These are phyloP conservation scores for Baorangia bicolor DNA, from an alignment of 768 basidiomycete species.

Conservation along the genomic window DNA sequence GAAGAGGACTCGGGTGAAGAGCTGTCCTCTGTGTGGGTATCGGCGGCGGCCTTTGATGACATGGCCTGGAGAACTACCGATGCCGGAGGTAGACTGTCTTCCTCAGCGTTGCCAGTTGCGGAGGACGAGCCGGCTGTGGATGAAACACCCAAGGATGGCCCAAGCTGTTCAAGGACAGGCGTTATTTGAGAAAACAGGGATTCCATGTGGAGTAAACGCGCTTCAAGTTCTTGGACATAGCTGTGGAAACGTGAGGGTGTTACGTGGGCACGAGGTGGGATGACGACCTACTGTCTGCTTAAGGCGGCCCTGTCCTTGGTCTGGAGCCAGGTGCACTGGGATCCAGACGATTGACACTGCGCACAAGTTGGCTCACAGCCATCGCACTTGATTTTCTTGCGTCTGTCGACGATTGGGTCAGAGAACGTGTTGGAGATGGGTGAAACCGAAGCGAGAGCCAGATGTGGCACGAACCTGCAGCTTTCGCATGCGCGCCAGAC, in stretches of 20 bases:
- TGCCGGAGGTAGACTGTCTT: conserved; percentile 23
- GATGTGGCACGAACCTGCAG: conserved; percentile 61
- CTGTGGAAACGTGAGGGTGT: conserved; percentile 39
- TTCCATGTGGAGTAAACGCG: conserved; percentile 85
- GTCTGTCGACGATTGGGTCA: conserved; percentile 42
- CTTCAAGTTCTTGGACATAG: conserved; percentile 91
- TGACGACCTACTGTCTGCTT: conserved; percentile 74
- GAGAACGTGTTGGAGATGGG: conserved; percentile 14
- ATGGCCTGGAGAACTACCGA: conserved; percentile 35
- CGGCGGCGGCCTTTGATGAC: conserved; percentile 38
- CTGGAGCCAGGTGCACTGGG: conserved; percentile 86
- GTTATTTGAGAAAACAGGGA: conserved; percentile 80
- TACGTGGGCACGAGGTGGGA: conserved; percentile 1
- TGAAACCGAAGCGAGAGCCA: conserved; percentile 1
- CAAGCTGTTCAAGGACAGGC: conserved; percentile 73
- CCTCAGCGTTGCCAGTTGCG: conserved; percentile 10
- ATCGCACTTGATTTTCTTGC: conserved; percentile 94
- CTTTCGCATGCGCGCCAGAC: conserved; percentile 92
- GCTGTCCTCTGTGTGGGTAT: conserved; percentile 33
- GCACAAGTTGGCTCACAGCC: conserved; percentile 84
- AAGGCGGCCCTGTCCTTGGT: conserved; percentile 89
- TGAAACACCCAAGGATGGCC: conserved; percentile 50
- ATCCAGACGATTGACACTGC: conserved; percentile 71
- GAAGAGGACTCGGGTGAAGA: conserved; percentile 35
- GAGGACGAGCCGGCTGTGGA: conserved; percentile 34